phyloP scores from a whole-genome alignment of 2,329 filamentous ascomycete species.

The Trichophyton rubrum region DNA sequence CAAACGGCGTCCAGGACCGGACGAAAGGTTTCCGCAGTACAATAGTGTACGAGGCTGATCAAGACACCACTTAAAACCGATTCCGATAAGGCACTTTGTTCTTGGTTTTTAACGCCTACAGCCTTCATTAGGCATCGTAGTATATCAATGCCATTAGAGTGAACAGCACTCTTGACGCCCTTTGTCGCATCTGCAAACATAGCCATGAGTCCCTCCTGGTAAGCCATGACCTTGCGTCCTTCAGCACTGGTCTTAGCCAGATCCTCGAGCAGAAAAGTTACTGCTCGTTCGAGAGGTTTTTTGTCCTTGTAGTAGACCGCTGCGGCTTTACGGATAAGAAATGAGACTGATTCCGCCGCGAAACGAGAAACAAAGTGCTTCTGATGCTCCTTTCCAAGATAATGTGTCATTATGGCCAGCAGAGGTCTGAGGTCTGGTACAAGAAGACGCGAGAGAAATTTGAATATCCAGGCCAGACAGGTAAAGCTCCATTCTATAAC shows the following conservation, averaged over 20 bases:
- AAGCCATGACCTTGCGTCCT: conserved; percentile 39
- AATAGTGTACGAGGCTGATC: conserved; percentile 72
- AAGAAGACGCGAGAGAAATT: conserved; percentile 80
- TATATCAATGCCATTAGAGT: conserved; percentile 45
- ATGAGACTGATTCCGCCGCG: conserved; percentile 88
- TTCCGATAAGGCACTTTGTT: conserved; percentile 29
- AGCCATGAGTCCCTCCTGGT: conserved; percentile 79
- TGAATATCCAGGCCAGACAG: conserved; percentile 89
- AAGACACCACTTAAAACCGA: conserved; percentile 64
- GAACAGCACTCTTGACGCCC: conserved; percentile 46
- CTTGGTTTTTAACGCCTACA: conserved; percentile 20
- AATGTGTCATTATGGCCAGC: conserved; percentile 66
- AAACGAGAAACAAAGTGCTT: conserved; percentile 83
- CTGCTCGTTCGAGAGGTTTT: conserved; percentile 55
- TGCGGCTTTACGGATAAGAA: conserved; percentile 79
- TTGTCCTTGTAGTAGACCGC: conserved; percentile 60
- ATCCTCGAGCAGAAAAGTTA: conserved; percentile 60
- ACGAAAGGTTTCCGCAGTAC: conserved; percentile 58
- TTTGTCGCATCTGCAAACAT: conserved; percentile 75
- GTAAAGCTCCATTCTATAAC: conserved; percentile 98
- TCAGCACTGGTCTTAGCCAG: conserved; percentile 34
- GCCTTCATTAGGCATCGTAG: conserved; percentile 38
- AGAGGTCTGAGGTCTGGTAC: conserved; percentile 76
- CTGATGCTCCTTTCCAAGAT: conserved; percentile 70
- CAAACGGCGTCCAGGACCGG: conserved; percentile 53